Evolutionary conservation across 1,284 basidiomycete species (phyloP), one percentile per base, ranked within the genome.

Genomic region (Pseudozyma thailandica): DNA sequence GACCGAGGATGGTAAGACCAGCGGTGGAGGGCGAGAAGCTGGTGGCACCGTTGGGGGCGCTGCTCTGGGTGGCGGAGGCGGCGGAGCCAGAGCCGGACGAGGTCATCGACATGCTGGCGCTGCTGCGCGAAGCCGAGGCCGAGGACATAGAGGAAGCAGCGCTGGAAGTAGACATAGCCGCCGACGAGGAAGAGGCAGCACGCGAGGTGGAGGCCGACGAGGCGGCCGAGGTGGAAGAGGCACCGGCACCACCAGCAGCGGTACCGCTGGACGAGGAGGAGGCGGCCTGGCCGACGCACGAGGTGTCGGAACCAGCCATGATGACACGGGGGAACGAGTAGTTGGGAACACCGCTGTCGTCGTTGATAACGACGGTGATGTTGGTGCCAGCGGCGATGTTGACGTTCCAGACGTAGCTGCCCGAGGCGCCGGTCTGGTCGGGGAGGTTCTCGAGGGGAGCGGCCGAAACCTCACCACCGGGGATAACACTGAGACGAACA

Each of bases 291-390:
- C 47, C 53, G 37, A 73, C 42, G 70, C 71, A 72, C 45, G 70
- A 58, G 53, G 33, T 62, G 64, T 69, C 57, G 35, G 61, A 52
- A 18, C 59, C 58, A 43, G 47, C 10, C 12, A 64, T 54, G 30
- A 75, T 50, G 26, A 57, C 59, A 45, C 66, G 43, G 26, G 52
- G 69, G 21, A 60, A 64, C 20, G 71, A 51, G 55, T 75, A 75
- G 69, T 63, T 69, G 59, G 61, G 49, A 21, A 45, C 35, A 50
- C 81, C 83, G 18, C 47, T 68, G 46, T 57, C 72, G 54, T 83
- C 81, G 46, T 64, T 62, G 45, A 83, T 60, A 45, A 68, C 62
- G 37, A 84, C 59, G 50, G 81, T 83, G 52, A 82, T 66, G 44
- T 62, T 61, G 38, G 80, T 81, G 39, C 81, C 81, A 5, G 73